Percentiles rank a stretch among this genome's conserved stretches.
phyloP scores from a whole-genome alignment of 2,329 filamentous ascomycete genomes.

The Tolypocladium cylindrosporum region DNA sequence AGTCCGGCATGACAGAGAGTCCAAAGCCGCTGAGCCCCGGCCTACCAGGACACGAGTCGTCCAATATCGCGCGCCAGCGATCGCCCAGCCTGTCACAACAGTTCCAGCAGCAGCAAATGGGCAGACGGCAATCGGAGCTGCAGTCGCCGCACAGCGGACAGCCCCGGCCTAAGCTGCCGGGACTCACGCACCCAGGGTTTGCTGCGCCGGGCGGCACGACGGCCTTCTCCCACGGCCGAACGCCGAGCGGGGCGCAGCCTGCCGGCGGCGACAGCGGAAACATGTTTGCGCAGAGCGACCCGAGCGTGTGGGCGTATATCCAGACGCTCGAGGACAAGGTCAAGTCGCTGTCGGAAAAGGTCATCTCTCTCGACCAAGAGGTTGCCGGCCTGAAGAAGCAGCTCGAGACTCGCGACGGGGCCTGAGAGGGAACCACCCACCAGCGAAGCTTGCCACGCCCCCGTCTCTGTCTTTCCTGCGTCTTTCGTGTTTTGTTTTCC shows the following conservation, averaged over 20 bases:
- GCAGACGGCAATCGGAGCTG: constrained; percentile 44
- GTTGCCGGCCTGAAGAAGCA: constrained; percentile 23
- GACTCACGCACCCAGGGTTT: constrained; percentile 25
- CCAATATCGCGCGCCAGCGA: constrained; percentile 42
- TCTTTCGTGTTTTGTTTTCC: background rate
- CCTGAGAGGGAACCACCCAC: background rate
- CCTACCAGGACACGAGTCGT: constrained; percentile 40
- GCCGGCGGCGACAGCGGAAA: constrained; percentile 51
- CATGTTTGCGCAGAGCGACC: constrained; percentile 50
- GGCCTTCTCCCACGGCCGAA: constrained; percentile 20
- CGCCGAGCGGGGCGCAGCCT: constrained; percentile 42
- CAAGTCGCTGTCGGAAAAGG: constrained; percentile 24
- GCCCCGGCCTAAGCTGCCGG: constrained; percentile 27
- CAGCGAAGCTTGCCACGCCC: constrained; percentile 1
- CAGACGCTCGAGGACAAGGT: constrained; percentile 54
- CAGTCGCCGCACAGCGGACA: constrained; percentile 41
- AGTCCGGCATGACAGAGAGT: constrained; percentile 71
- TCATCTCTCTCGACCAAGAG: constrained; percentile 22
- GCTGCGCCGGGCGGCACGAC: constrained; percentile 15
- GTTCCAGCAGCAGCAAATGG: constrained; percentile 50
- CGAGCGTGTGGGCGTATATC: constrained; percentile 63
- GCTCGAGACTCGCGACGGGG: constrained; percentile 18
- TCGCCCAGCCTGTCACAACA: constrained; percentile 58
- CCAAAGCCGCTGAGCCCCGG: constrained; percentile 75
- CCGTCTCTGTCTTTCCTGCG: background rate